These are phyloP conservation scores for Acer campestre DNA, from an alignment of 345 rosid genomes.

Conservation along the genomic window DNA sequence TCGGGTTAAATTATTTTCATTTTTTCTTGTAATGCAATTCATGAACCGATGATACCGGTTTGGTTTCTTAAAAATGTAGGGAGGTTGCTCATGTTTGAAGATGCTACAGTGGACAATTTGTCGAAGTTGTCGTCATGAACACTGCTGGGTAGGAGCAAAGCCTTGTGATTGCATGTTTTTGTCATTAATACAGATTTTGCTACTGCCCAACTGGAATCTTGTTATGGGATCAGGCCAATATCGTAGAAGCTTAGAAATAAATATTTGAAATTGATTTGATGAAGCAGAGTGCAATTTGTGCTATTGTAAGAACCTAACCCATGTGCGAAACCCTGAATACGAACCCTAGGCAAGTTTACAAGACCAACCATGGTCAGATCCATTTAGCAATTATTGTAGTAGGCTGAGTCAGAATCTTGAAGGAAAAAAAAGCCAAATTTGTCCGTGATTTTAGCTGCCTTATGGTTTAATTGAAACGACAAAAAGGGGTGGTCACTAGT, in stretches of 20 bases:
- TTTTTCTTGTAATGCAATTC: neutral
- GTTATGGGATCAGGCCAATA: neutral
- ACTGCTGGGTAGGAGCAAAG: neutral
- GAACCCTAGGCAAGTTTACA: neutral
- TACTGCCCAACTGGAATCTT: neutral
- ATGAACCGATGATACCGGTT: neutral
- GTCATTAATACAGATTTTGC: neutral
- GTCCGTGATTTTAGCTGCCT: conserved; percentile 30
- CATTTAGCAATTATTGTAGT: conserved; percentile 13
- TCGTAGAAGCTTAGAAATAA: too few relatives aligned
- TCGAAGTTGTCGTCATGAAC: neutral
- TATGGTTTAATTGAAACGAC: conserved; percentile 10
- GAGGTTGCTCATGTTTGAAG: neutral
- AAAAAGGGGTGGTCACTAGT: conserved; percentile 2
- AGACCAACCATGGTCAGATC: neutral
- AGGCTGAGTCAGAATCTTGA: conserved; percentile 10
- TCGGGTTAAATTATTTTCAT: too few relatives aligned
- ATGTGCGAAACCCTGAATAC: neutral
- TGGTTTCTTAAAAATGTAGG: neutral
- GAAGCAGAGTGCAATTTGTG: neutral
- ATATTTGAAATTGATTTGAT: neutral
- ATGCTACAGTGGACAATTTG: neutral
- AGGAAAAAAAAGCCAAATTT: conserved; percentile 5
- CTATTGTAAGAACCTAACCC: conserved; percentile 14
- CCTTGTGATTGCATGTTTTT: neutral